Conservation (phyloP, 495 filamentous ascomycete species). For the Xylona heveae region DNA sequence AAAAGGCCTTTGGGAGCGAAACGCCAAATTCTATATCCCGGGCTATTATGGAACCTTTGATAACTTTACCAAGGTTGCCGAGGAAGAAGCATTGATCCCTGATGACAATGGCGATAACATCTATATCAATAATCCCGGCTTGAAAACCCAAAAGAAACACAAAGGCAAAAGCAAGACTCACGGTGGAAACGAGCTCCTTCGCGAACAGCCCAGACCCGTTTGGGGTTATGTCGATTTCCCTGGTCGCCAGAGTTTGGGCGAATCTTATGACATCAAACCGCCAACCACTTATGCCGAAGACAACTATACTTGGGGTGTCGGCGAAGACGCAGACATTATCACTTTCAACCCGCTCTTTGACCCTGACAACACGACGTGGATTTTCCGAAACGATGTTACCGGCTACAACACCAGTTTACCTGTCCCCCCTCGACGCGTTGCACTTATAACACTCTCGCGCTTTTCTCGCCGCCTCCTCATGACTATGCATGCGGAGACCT, state of each 20-base stretch:
- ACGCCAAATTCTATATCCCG: constrained; percentile 17
- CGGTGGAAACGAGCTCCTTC: constrained; percentile 15
- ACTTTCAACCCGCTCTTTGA: constrained; percentile 24
- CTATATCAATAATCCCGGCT: no score
- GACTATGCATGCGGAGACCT: not conserved
- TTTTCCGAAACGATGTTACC: constrained; percentile 20
- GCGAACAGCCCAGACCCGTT: no score
- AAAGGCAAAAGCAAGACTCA: no score
- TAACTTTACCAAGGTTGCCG: constrained; percentile 18
- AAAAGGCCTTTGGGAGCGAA: constrained; percentile 21
- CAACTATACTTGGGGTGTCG: constrained; percentile 21
- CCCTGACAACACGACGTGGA: constrained; percentile 18
- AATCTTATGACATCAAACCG: constrained; percentile 9
- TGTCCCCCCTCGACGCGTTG: constrained; percentile 16
- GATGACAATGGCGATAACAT: no score
- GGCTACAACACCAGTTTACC: constrained; percentile 17
- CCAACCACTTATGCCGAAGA: constrained; percentile 14
- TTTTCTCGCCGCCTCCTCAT: constrained; percentile 15
- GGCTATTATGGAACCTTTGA: constrained; percentile 15
- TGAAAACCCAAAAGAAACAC: constrained; percentile 6
- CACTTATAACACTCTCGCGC: constrained; percentile 20
- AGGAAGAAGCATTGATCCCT: constrained; percentile 10
- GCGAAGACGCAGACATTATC: constrained; percentile 21
- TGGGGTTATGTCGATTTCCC: constrained; percentile 19
- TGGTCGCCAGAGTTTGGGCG: constrained; percentile 12